phyloP scores from a whole-genome alignment of 164 flowering plant species.

The Saururus chinensis region DNA sequence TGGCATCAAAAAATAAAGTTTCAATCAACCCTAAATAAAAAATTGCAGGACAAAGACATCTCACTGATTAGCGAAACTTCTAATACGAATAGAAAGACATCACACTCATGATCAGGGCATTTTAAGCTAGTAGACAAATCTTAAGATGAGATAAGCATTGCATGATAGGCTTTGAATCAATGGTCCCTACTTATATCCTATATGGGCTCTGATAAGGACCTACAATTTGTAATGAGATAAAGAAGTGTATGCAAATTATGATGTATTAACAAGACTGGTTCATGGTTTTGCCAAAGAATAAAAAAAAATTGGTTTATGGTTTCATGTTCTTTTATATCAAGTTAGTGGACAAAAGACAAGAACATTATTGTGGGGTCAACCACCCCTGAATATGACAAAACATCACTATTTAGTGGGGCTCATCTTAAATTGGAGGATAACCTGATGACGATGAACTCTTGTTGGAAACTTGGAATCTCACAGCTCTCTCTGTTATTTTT shows the following conservation, averaged over 20 bases:
- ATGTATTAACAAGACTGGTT: background rate
- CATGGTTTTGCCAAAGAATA: too few relatives aligned
- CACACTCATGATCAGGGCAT: background rate
- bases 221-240: background rate
- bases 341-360: too few relatives aligned
- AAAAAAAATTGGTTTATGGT: too few relatives aligned
- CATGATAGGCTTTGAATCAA: background rate
- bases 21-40: background rate
- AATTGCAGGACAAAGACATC: background rate
- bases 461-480: too few relatives aligned
- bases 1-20: background rate
- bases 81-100: background rate
- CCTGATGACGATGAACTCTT: too few relatives aligned
- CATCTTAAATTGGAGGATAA: too few relatives aligned
- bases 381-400: too few relatives aligned
- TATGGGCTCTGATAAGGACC: background rate
- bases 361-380: too few relatives aligned
- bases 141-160: too few relatives aligned
- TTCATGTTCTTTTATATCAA: too few relatives aligned
- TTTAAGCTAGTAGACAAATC: background rate
- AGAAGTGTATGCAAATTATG: background rate
- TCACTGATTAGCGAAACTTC: background rate
- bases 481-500: too few relatives aligned
- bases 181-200: background rate
- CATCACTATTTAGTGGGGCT: too few relatives aligned